phyloP scores from a whole-genome alignment of 164 flowering plant genomes.

The Liquidambar formosana region DNA sequence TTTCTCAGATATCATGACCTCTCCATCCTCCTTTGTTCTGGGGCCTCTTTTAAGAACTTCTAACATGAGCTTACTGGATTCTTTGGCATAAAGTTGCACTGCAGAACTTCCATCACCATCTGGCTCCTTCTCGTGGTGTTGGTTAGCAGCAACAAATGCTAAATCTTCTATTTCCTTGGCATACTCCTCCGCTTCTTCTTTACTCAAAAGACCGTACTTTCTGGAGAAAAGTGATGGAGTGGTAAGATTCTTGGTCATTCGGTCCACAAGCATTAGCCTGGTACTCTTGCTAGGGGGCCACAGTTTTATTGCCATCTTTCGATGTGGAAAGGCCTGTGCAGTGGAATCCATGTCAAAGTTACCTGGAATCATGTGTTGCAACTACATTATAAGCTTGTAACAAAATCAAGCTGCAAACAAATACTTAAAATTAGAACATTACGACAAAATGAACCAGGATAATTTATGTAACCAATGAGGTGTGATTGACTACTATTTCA shows the following conservation, averaged over 20 bases:
- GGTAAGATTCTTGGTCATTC: slow-evolving; percentile 53
- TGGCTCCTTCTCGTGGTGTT: slow-evolving; percentile 49
- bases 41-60: slow-evolving; percentile 68
- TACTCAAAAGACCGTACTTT: slow-evolving; percentile 53
- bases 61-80: slow-evolving; percentile 60
- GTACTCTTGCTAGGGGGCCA: slow-evolving; percentile 73
- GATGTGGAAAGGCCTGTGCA: slow-evolving; percentile 23
- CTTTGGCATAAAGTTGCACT: slow-evolving; percentile 59
- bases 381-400: background rate
- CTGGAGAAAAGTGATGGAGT: slow-evolving; percentile 60
- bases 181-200: slow-evolving; percentile 59
- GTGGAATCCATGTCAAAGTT: slow-evolving; percentile 38
- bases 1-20: slow-evolving; percentile 24
- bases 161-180: slow-evolving; percentile 51
- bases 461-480: background rate
- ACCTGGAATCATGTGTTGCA: slow-evolving; percentile 19
- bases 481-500: background rate
- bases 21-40: slow-evolving; percentile 30
- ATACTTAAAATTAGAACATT: too few relatives aligned
- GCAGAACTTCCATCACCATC: slow-evolving; percentile 73
- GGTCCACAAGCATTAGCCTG: slow-evolving; percentile 51
- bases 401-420: background rate
- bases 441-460: background rate
- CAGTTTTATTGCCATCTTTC: slow-evolving; percentile 42
- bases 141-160: slow-evolving; percentile 52